Evolutionary conservation across 2,329 filamentous ascomycete species (phyloP), one percentile per base, ranked within the genome.

Genomic region (Blastomyces parvus): DNA sequence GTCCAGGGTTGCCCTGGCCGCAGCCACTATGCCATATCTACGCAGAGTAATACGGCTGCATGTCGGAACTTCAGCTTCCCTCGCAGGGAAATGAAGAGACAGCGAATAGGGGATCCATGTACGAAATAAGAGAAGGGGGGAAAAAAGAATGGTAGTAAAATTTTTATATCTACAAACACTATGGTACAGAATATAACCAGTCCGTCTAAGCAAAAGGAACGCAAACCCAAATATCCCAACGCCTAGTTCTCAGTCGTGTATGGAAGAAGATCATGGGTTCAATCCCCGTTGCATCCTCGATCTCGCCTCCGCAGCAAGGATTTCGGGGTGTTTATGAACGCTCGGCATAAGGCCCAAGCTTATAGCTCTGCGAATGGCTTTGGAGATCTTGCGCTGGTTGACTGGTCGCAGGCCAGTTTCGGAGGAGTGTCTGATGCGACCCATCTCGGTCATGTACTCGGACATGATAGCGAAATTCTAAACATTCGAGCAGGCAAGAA

Each of bases 401-500:
- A 90, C 88, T 2, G 89, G 89, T 63, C 90, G 84, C 65, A 99
- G 80, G 17, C 90, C 91, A 0, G 92, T 97, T 30, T 87, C 80
- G 6, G 76, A 82, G n/a, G 84, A 82, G 74, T 88, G 86, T 78
- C 86, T 89, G 74, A 99, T 97, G 64, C 91, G 86, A 60, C 93
- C 94, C 79, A 90, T 89, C 13, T 87, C 78, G 0, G 89, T 91
- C 71, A 94, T 88, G 75, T 89, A 97, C 74, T 97, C 91, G 40
- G 89, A 89, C 77, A 97, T 88, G 65, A 99, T 85, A 46, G 89
- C 86, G 75, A 96, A 96, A 78, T 99, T 99, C 91, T 96, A 70
- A 59, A 59, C 25, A 60, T 66, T 59, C 66, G 40, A 13, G 27
- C 33, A 57, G 25, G 38, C 40, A 36, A 33, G 17, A 59, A 11